Conservation (phyloP, 2,329 filamentous ascomycete genomes). For the Talaromyces sp. region DNA sequence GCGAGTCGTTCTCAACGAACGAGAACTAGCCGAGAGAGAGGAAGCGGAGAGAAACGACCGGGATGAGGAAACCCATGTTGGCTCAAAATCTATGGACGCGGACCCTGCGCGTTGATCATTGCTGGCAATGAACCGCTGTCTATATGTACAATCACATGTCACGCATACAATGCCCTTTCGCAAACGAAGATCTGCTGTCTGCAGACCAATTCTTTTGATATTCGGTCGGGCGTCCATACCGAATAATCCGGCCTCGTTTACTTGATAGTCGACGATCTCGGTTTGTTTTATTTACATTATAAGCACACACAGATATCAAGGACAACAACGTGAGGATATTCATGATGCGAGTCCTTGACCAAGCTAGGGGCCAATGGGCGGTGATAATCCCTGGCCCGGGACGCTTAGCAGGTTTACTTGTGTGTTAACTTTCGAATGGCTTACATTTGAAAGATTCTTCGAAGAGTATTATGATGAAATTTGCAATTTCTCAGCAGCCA, state of each 20-base stretch:
- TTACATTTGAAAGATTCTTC: neutral
- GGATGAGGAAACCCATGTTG: neutral
- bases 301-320: neutral
- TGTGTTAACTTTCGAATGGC: neutral
- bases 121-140: slow-evolving; percentile 4
- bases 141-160: neutral
- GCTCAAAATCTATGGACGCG: neutral
- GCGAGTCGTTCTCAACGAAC: slow-evolving; percentile 35
- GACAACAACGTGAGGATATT: neutral
- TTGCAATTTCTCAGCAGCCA: slow-evolving; percentile 63
- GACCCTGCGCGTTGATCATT: slow-evolving; percentile 11
- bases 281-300: neutral
- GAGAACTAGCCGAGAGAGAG: slow-evolving; percentile 24
- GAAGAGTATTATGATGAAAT: slow-evolving; percentile 49
- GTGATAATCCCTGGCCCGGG: neutral
- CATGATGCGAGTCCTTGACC: neutral
- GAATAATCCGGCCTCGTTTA: neutral
- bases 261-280: neutral
- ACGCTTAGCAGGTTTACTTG: neutral
- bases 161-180: neutral
- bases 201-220: neutral
- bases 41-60: slow-evolving; percentile 12
- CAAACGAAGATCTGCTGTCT: neutral
- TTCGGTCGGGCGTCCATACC: neutral
- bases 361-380: neutral